phyloP scores from a whole-genome alignment of 1,284 basidiomycete genomes.

The Heterobasidion irregulare region DNA sequence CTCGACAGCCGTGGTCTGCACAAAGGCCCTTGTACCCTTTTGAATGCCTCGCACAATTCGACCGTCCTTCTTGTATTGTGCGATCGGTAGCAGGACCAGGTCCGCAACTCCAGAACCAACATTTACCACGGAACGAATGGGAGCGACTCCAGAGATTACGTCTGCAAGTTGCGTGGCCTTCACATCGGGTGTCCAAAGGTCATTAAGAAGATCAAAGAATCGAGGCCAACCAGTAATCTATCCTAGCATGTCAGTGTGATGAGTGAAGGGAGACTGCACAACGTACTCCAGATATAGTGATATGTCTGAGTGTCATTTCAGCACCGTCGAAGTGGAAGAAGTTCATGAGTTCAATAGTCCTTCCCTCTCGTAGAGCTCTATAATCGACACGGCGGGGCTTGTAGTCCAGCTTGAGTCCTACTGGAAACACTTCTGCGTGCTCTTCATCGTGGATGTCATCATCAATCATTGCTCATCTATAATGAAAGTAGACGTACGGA shows the following conservation, averaged over 20 bases:
- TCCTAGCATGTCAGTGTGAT: conserved; percentile 2
- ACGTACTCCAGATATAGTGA: conserved; percentile 85
- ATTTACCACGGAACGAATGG: conserved; percentile 93
- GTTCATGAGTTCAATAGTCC: conserved; percentile 97
- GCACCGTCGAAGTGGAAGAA: conserved; percentile 99
- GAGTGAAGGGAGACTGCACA: not conserved
- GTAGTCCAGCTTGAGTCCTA: conserved; percentile 93
- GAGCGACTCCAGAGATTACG: conserved; percentile 94
- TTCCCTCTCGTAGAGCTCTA: conserved; percentile 82
- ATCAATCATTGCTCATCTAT: not conserved
- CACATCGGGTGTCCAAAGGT: conserved; percentile 98
- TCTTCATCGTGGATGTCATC: conserved; percentile 35
- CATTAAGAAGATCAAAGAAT: conserved; percentile 87
- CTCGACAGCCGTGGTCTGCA: conserved; percentile 90
- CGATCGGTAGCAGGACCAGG: conserved; percentile 90
- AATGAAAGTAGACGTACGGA: conserved; percentile 46
- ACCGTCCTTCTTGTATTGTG: conserved; percentile 96
- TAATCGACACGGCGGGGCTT: conserved; percentile 98
- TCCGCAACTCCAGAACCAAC: conserved; percentile 96
- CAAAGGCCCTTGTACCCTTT: conserved; percentile 87
- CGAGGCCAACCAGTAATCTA: conserved; percentile 86
- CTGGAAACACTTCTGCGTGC: conserved; percentile 84
- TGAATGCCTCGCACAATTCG: conserved; percentile 91
- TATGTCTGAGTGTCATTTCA: conserved; percentile 94
- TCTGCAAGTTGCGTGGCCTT: conserved; percentile 97